These are phyloP conservation scores for Sporobolomyces phaffii DNA, from an alignment of 768 basidiomycete species.

Conservation along the genomic window DNA sequence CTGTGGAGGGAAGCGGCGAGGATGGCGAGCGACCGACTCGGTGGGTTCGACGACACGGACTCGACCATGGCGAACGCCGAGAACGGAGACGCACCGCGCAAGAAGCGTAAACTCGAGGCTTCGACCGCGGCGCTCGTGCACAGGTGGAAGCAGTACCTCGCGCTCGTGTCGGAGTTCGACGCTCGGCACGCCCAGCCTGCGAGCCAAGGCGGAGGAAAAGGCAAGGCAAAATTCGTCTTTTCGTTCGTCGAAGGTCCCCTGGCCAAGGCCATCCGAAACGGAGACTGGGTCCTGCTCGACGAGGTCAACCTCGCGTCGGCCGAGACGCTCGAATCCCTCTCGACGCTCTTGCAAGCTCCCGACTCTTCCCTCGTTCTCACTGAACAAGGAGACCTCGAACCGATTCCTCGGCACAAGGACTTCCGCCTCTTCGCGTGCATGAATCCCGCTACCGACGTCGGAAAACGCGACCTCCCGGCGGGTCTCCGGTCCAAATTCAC, in stretches of 20 bases:
- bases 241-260: slow-evolving; percentile 92
- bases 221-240: slow-evolving; percentile 84
- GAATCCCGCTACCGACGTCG: slow-evolving; percentile 98
- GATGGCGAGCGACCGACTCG: slow-evolving; percentile 63
- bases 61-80: background rate
- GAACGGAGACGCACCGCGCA: slow-evolving; percentile 39
- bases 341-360: slow-evolving; percentile 76
- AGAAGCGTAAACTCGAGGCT: slow-evolving; percentile 36
- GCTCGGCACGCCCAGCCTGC: slow-evolving; percentile 66
- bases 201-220: slow-evolving; percentile 44
- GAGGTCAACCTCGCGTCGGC: slow-evolving; percentile 91
- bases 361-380: slow-evolving; percentile 84
- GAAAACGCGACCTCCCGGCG: slow-evolving; percentile 91
- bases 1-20: slow-evolving; percentile 59
- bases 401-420: slow-evolving; percentile 82
- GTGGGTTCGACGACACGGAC: background rate
- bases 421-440: slow-evolving; percentile 98
- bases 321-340: slow-evolving; percentile 88
- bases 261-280: slow-evolving; percentile 77
- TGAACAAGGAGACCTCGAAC: slow-evolving; percentile 84
- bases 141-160: slow-evolving; percentile 64
- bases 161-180: slow-evolving; percentile 71
- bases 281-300: slow-evolving; percentile 92
- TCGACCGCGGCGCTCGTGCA: slow-evolving; percentile 38
- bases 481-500: slow-evolving; percentile 87